Base-by-base conservation (phyloP, 1,139 yeast genomes). In the Saccharomycopsis crataegensis region DNA sequence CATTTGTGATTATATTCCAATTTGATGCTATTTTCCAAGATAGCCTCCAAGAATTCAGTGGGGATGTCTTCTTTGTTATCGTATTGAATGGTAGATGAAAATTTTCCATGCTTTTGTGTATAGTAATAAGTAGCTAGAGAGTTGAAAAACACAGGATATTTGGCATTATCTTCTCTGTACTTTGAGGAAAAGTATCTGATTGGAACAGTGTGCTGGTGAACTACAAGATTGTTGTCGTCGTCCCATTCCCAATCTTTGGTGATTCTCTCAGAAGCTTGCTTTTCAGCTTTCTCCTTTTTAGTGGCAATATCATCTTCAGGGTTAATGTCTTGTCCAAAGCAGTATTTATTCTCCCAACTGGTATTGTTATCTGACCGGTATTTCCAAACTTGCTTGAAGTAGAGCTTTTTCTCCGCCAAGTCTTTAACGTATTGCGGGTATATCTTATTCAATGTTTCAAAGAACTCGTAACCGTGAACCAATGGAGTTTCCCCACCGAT, bases 381-480 rank as follows among this genome's bases (percentile, higher is more conserved):
- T 22, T 22, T 46, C 66, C 67, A 65, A 1, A 48, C 50, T 48
- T 65, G 67, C 11, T 56, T 48, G 43, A 60, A 58, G 34, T 59
- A 59, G 12, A 68, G 57, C 1, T 70, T 71, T 32, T 57, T 58
- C 6, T 52, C 49, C 1, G 60, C 57, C n/a, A 69, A 49, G 16
- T 61, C 61, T 8, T 61, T 48, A 17, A 66, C 48, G 33, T 63
- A 59, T n/a, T 62, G 63, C 1, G 70, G 71, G 14, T 56, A 56
- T 32, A 59, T 56, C 14, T 59, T 54, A 6, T 57, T 22, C 17
- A 67, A 56, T 3, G 46, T 49, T 1, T 65, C 60, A 51, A 62
- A 68, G 11, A 65, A 52, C 49, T 69, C 72, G 14, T 64, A 67
- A 4, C 69, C 70, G 57, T 67, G 70, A 6, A 62, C 66, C 3